Evolutionary conservation across 768 basidiomycete species (phyloP), one percentile per base, ranked within the genome.

Genomic region (Asterophora parasitica): DNA sequence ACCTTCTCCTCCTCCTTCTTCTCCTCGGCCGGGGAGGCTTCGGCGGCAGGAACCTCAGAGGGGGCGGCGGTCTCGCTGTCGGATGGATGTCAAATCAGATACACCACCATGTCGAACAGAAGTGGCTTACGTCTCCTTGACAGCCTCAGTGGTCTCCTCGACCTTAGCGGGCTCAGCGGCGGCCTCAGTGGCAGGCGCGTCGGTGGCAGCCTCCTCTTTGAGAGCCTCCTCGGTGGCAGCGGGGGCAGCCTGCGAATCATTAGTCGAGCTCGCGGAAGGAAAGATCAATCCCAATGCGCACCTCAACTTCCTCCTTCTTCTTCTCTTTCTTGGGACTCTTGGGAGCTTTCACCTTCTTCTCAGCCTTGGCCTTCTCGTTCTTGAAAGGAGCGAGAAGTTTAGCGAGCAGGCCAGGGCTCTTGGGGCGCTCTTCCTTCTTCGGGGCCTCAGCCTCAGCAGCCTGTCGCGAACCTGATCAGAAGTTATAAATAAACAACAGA

Each of bases 371-470:
- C 69, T 76, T 88, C 56, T 83, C 81, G 46, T 67, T 72, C 73
- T 88, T 89, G 78, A 92, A 83, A 34, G 85, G 78, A 23, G 82
- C 82, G 50, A 94, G 82, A 52, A 94, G 70, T 69, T 86, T 92
- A 58, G 81, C 63, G 48, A 94, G 75, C 56, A 92, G 61, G 44
- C 79, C 70, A 13, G 88, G 88, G 70, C 87, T 89, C 80, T 83
- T 88, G 58, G 88, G 85, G 57, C 78, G 76, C 32, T 88, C 83
- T 56, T 89, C 83, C 74, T 88, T 89, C 79, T 85, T 83, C 26
- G 70, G 65, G 39, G 65, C 48, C 52, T 77, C 72, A 43, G 72
- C 70, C 62, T 84, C 73, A 42, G 49, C 41, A 42, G 61, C 66
- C 72, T 74, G 71, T 37, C 55, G 52, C 45, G 44, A 26, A 26